Base-by-base conservation (phyloP, 768 basidiomycete species). In the Tricholoma sp. region DNA sequence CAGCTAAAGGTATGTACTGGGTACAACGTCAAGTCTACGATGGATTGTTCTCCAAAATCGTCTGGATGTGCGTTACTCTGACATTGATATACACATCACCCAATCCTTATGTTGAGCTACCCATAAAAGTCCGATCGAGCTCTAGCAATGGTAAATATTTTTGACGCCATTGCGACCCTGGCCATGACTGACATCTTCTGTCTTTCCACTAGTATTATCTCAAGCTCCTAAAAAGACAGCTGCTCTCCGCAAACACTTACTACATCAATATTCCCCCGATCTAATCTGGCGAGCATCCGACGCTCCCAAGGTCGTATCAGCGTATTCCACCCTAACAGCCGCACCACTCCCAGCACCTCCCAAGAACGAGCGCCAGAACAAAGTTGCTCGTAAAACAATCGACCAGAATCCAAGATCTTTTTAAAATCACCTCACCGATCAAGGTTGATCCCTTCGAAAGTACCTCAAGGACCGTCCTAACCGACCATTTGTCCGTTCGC, bases 291-390 rank as follows among this genome's bases (percentile, higher is more conserved):
- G 8, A 21, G 19, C 18, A 10, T 21, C 18, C 2, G 43, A 45
- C 21, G 9, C 5, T 45, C 43, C 43, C 43, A 45, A 45, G 6
- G 18, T 45, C 7, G 43, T 45, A 18, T 45, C 43, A 11, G 43
- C 43, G 9, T 21, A 45, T 11, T 21, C 43, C 9, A 45, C 43
- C 19, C 16, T 45, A 41, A 50, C 57, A 3, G 61, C 62, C 18
- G 19, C 50, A n/a, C 63, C 60, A 19, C 54, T 67, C 10, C 61
- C 63, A 5, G 54, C 62, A 1, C 61, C 64, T 56, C 64, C 67
- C 24, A 39, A 43, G 14, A 54, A 56, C 24, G 67, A 69, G 43
- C 53, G 59, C 31, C 47, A 57, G 54, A 63, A 68, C 54, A 52
- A 50, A 50, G 50, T 60, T 41, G 61, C 50, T 39, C 55, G 6